Conservation (phyloP, 1,139 yeast genomes). For the Magnusiomyces magnusii region DNA sequence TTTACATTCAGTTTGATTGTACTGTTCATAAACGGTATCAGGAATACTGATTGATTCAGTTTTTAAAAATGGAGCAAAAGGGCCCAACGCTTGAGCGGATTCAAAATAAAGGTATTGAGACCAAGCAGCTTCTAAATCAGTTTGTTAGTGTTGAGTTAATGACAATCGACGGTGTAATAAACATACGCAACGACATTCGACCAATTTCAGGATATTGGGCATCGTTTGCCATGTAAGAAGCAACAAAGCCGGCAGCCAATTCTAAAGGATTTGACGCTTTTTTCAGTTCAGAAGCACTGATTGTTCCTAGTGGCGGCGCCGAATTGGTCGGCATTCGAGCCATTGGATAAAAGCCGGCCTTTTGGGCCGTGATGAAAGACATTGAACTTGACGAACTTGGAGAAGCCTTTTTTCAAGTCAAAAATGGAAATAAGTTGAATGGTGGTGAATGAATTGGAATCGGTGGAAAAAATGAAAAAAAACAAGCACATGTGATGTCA, state of each 20-base stretch:
- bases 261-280: constrained; percentile 25
- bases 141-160: background rate
- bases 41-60: constrained; percentile 66
- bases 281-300: constrained; percentile 13
- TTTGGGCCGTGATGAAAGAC: background rate
- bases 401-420: too few relatives aligned
- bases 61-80: constrained; percentile 72
- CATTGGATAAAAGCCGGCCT: background rate
- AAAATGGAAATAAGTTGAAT: background rate
- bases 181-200: constrained; percentile 28
- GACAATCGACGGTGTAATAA: too few relatives aligned
- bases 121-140: constrained; percentile 21
- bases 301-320: constrained; percentile 10
- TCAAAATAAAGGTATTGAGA: constrained; percentile 24
- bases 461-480: background rate
- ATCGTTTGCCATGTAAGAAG: constrained; percentile 33
- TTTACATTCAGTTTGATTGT: constrained; percentile 55
- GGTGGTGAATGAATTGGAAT: background rate
- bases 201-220: constrained; percentile 36
- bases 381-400: background rate
- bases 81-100: constrained; percentile 24
- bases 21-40: constrained; percentile 71
- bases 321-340: background rate
- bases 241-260: constrained; percentile 33
- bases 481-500: too few relatives aligned